A percentile compares a stretch with the other conserved stretches of the same genome.
Conservation (phyloP, 2,329 filamentous ascomycete species). For the Myriangium duriaei region DNA sequence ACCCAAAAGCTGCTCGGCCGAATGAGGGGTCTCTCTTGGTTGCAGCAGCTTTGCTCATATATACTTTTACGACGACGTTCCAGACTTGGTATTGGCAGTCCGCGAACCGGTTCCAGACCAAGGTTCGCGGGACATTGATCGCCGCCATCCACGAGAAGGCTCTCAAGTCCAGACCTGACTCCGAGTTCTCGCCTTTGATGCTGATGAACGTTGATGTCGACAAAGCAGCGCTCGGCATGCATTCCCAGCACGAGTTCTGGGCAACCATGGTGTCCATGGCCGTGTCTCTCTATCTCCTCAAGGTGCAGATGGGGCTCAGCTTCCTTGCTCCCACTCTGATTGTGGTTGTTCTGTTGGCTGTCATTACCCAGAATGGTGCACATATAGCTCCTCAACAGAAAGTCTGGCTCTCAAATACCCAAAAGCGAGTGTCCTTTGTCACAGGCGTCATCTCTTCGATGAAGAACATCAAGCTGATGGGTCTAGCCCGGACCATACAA, state of each 20-base stretch:
- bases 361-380: constrained; percentile 13
- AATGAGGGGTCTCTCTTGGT: constrained; percentile 18
- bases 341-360: constrained; percentile 9
- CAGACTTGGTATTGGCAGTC: constrained; percentile 17
- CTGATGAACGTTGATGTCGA: constrained; percentile 22
- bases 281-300: constrained; percentile 17
- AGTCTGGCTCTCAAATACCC: constrained; percentile 16
- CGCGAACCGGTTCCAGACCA: constrained; percentile 15
- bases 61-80: constrained; percentile 15
- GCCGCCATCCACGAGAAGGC: constrained; percentile 17
- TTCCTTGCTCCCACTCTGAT: constrained; percentile 17
- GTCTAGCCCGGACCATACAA: constrained; percentile 14
- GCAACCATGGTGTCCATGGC: constrained; percentile 12
- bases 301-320: constrained; percentile 16
- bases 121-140: constrained; percentile 17
- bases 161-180: constrained; percentile 13
- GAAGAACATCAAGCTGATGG: constrained; percentile 19
- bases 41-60: constrained; percentile 17
- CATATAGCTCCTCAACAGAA: constrained; percentile 14
- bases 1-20: constrained; percentile 7
- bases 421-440: constrained; percentile 15
- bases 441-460: constrained; percentile 14
- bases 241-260: constrained; percentile 18
- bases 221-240: constrained; percentile 15
- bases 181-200: constrained; percentile 15